Base-by-base conservation (phyloP, 1,284 basidiomycete genomes). In the Cryptococcus sp. region DNA sequence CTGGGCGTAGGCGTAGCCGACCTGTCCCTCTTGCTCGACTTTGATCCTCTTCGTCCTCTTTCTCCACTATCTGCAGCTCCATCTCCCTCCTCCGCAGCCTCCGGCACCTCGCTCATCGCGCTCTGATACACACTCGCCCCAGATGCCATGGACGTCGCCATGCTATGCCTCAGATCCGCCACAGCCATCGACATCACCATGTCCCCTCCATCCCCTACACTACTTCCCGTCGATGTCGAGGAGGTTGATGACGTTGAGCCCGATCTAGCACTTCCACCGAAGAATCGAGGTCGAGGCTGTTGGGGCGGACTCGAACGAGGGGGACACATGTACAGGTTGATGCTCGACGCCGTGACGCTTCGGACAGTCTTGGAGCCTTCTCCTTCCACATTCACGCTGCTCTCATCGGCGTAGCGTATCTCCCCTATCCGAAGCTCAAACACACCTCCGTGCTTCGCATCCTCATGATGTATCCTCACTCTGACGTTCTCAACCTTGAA, bases 401-500 rank as follows among this genome's bases (percentile, higher is more conserved):
- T 57, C 51, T 71, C 71, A 47, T 71, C 68, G 5, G 61, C 56
- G 49, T 75, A 75, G 2, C 51, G 50, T 22, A 74, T 59, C 33
- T 66, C 57, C 0, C 57, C 63, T 11, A 75, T 37, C 6, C 62
- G 55, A 14, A 75, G 42, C 38, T 72, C 70, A 19, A 75, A 52
- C 0, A 60, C 42, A 2, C 58, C 63, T 1, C 59, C 57, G 24
- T 56, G 54, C 16, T 50, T 40, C 31, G 69, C 58, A 45, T 67
- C 60, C 3, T 58, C 56, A 39, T 65, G 54, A 10, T 56, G 51
- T 2, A 72, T 47, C n/a, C 66, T 50, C 34, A 93, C 74, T 52
- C 74, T 79, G 31, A 84, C 79, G 59, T 87, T 82, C 22, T 75
- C 68, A 23, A 86, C 85, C 57, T 83, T 82, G 62, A 90, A 85